A percentile compares a stretch with the other conserved stretches of the same genome.
Conservation (phyloP, 305 asterid species). For the Striga hermonthica region DNA sequence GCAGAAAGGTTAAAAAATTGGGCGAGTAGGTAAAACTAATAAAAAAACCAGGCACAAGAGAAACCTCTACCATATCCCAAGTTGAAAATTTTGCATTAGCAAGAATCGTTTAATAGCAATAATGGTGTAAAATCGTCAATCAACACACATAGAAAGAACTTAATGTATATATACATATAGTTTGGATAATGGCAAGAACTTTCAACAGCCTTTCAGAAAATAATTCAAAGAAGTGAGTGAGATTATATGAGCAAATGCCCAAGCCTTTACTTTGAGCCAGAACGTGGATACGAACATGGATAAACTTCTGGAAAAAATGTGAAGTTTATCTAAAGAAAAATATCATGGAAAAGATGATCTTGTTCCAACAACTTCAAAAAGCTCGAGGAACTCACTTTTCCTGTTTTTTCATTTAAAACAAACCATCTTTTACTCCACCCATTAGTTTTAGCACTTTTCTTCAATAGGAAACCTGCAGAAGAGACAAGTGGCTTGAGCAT, state of each 20-base stretch:
- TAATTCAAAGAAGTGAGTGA: too few species aligned
- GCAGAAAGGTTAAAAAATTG: conserved; percentile 32
- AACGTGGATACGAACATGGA: too few species aligned
- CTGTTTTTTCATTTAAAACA: conserved; percentile 93
- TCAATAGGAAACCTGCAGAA: conserved; percentile 72
- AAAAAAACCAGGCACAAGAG: conserved; percentile 5
- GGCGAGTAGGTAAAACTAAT: conserved; percentile 21
- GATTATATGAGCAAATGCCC: too few species aligned
- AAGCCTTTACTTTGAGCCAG: too few species aligned
- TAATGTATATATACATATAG: too few species aligned
- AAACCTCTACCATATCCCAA: neutral
- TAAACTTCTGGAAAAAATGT: too few species aligned
- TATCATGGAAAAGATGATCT: neutral
- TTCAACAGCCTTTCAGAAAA: too few species aligned
- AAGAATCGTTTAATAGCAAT: too few species aligned
- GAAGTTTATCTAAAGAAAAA: neutral
- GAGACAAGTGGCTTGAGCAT: conserved; percentile 16
- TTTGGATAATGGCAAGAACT: too few species aligned
- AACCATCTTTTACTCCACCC: conserved; percentile 98
- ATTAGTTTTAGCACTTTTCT: conserved; percentile 82
- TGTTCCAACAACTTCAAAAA: conserved; percentile 17
- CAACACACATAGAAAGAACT: too few species aligned
- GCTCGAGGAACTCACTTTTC: conserved; percentile 60
- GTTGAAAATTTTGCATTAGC: neutral
- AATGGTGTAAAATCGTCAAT: too few species aligned